Conservation (phyloP, 306 rosid species). For the Hylodesmum podocarpum region DNA sequence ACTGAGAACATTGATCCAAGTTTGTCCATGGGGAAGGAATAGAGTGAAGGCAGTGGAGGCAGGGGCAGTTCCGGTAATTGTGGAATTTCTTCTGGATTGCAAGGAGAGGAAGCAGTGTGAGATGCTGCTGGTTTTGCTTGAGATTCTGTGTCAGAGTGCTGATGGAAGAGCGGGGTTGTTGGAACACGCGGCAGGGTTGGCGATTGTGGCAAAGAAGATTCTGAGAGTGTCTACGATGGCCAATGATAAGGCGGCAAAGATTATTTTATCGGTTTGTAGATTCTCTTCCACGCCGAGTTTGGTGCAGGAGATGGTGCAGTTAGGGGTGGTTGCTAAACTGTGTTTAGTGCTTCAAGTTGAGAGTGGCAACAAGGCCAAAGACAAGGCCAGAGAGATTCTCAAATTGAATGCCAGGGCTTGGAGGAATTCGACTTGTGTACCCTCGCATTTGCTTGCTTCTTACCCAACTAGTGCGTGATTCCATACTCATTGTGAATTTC, state of each 20-base stretch:
- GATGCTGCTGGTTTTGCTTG: conserved; percentile 59
- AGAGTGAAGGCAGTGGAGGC: conserved; percentile 61
- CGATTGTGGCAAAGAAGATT: conserved; percentile 73
- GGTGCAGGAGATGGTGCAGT: conserved; percentile 65
- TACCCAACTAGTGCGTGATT: conserved; percentile 37
- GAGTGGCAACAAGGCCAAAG: conserved; percentile 69
- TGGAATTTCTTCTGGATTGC: conserved; percentile 59
- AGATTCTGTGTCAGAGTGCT: conserved; percentile 60
- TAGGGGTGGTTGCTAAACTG: conserved; percentile 75
- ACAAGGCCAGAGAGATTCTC: conserved; percentile 71
- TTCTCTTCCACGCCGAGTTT: conserved; percentile 50
- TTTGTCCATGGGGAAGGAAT: conserved; percentile 61
- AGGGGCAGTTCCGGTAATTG: conserved; percentile 52
- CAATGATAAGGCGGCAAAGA: conserved; percentile 70
- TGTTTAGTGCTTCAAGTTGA: conserved; percentile 73
- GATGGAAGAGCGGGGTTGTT: conserved; percentile 76
- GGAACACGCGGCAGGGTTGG: conserved; percentile 69
- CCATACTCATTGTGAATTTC: too few species aligned
- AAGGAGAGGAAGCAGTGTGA: conserved; percentile 54
- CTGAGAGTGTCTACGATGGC: conserved; percentile 68
- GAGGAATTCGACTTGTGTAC: conserved; percentile 66
- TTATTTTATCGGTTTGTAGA: conserved; percentile 47
- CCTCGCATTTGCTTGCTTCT: conserved; percentile 45
- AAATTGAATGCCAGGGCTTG: conserved; percentile 61
- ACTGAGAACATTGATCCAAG: conserved; percentile 44